These are phyloP conservation scores for Pugionium cornutum DNA, from an alignment of 345 rosid species.

Conservation along the genomic window DNA sequence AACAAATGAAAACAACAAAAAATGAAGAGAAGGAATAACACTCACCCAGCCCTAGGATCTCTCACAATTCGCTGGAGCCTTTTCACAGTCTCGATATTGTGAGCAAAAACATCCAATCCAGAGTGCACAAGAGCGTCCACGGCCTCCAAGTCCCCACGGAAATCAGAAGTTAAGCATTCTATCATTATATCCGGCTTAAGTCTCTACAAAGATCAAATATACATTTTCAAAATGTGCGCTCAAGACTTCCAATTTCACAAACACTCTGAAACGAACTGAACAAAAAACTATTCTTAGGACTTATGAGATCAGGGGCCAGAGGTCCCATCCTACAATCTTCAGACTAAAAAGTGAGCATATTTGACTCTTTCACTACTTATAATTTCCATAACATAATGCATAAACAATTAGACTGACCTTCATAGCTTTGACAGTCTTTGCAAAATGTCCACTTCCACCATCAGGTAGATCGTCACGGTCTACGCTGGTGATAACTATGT, in stretches of 20 bases:
- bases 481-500: slow-evolving; percentile 94
- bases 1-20: neutral
- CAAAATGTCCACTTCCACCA: slow-evolving; percentile 99
- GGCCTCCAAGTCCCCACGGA: slow-evolving; percentile 85
- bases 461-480: slow-evolving; percentile 98
- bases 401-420: slow-evolving; percentile 54
- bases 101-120: slow-evolving; percentile 95
- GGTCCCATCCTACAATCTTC: neutral
- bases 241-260: neutral
- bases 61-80: slow-evolving; percentile 93
- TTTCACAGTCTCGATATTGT: slow-evolving; percentile 92
- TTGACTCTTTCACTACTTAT: neutral
- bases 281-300: neutral
- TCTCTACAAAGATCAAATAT: slow-evolving; percentile 49
- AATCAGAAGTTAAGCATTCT: slow-evolving; percentile 96
- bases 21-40: slow-evolving; percentile 7
- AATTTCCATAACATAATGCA: neutral
- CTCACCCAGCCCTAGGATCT: slow-evolving; percentile 98
- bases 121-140: slow-evolving; percentile 75
- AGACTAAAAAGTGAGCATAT: neutral
- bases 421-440: slow-evolving; percentile 82
- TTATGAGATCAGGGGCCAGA: slow-evolving; percentile 10
- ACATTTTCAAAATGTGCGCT: neutral
- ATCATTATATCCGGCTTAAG: slow-evolving; percentile 93
- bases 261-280: neutral